phyloP scores from a whole-genome alignment of 352 stramenopile genomes.

The Thalassiosira mediterranea region DNA sequence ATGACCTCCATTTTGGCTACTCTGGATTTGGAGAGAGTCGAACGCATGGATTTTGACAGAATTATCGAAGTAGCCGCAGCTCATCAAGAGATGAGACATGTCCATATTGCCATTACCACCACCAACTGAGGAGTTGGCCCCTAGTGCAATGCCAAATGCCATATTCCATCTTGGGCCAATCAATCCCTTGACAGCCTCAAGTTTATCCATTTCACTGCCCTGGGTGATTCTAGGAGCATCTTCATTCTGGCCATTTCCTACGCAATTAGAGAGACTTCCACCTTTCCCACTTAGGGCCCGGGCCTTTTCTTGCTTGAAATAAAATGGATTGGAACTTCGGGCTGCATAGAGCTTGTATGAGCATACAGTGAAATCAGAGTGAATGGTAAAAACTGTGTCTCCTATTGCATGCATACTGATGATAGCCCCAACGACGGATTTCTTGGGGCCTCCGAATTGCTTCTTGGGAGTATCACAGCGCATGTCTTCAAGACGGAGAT shows the following conservation, averaged over 20 bases:
- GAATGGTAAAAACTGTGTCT: conserved; percentile 71
- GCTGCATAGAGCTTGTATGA: conserved; percentile 72
- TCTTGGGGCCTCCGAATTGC: conserved; percentile 68
- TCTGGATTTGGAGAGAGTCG: conserved; percentile 63
- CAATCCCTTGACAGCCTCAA: too few species aligned
- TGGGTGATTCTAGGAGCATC: conserved; percentile 3
- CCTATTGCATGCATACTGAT: conserved; percentile 64
- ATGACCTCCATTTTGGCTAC: conserved; percentile 68
- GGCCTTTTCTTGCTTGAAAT: conserved; percentile 72
- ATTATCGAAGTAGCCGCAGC: conserved; percentile 81
- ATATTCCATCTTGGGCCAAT: too few species aligned
- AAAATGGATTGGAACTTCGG: conserved; percentile 54
- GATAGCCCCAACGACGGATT: conserved; percentile 54
- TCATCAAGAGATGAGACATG: conserved; percentile 64
- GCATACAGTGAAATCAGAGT: conserved; percentile 78
- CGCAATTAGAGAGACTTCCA: conserved; percentile 20
- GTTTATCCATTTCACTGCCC: conserved; percentile 9
- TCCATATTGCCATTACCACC: conserved; percentile 53
- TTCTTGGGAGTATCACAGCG: conserved; percentile 74
- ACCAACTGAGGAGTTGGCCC: conserved; percentile 56
- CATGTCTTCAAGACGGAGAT: conserved; percentile 50
- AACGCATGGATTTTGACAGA: conserved; percentile 73
- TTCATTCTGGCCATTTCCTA: conserved; percentile 6
- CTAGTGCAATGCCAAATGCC: conserved; percentile 76
- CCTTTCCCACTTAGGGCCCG: conserved; percentile 46